A percentile compares a stretch with the other conserved stretches of the same genome.
Evolutionary conservation across 2,329 filamentous ascomycete genomes (phyloP).

Genomic region (Sclerotinia borealis): DNA sequence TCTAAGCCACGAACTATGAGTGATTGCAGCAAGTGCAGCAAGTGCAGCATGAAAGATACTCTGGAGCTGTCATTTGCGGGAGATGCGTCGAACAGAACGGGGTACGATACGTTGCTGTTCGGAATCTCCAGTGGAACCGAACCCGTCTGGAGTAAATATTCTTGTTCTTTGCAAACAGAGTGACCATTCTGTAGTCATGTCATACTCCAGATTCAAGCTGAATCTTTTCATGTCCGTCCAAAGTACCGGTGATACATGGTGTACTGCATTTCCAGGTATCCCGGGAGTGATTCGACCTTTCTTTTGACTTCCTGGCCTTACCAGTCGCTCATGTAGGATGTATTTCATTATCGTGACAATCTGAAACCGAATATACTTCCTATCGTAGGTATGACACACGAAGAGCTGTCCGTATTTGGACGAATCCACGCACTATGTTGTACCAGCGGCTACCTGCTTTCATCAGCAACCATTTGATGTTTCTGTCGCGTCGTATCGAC

Average conservation of each 20-base stretch:
- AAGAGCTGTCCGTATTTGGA: background rate
- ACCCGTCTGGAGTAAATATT: background rate
- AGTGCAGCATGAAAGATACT: too few species aligned
- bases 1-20: background rate
- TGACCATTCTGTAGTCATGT: background rate
- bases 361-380: background rate
- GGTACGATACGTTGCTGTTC: background rate
- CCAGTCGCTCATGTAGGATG: background rate
- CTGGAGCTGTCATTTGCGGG: background rate
- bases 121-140: too few species aligned
- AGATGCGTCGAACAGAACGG: background rate
- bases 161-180: background rate
- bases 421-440: background rate
- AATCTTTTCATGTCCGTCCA: background rate
- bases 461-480: background rate
- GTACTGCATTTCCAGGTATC: background rate
- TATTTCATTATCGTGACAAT: background rate
- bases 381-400: background rate
- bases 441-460: background rate
- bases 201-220: background rate
- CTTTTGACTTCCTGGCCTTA: background rate
- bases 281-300: background rate
- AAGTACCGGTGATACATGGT: background rate
- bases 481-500: background rate
- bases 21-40: background rate